Evolutionary conservation across 257 asterid genomes (phyloP).

Genomic region (Fraxinus anomala): DNA sequence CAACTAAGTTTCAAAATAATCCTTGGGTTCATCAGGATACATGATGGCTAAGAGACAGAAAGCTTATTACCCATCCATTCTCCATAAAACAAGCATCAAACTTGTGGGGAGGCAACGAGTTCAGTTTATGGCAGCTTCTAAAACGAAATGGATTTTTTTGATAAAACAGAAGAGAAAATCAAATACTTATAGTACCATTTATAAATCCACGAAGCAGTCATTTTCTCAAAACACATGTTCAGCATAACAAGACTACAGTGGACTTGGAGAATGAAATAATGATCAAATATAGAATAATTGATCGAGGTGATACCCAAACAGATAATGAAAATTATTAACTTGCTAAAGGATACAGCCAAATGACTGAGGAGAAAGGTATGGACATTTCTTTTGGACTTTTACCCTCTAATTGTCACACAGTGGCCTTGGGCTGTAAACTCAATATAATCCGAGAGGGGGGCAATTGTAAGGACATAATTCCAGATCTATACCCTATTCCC

Average conservation of each 20-base stretch:
- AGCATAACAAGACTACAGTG: not conserved
- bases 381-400: too few relatives aligned
- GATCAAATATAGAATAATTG: not conserved
- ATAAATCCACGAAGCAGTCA: not conserved
- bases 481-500: too few relatives aligned
- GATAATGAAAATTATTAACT: not conserved
- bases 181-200: too few relatives aligned
- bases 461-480: too few relatives aligned
- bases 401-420: too few relatives aligned
- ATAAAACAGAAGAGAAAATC: too few relatives aligned
- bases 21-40: not conserved
- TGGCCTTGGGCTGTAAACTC: too few relatives aligned
- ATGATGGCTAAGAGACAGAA: constrained; percentile 17
- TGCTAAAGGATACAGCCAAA: not conserved
- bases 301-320: not conserved
- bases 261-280: not conserved
- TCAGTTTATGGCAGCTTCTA: too few relatives aligned
- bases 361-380: not conserved
- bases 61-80: constrained; percentile 69
- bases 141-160: too few relatives aligned
- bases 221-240: not conserved
- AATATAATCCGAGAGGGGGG: too few relatives aligned
- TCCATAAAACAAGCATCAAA: constrained; percentile 87
- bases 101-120: constrained; percentile 39
- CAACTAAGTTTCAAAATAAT: not conserved